Evolutionary conservation across 495 filamentous ascomycete genomes (phyloP), one percentile per base, ranked within the genome.

Genomic region (Penicillium coffeae): DNA sequence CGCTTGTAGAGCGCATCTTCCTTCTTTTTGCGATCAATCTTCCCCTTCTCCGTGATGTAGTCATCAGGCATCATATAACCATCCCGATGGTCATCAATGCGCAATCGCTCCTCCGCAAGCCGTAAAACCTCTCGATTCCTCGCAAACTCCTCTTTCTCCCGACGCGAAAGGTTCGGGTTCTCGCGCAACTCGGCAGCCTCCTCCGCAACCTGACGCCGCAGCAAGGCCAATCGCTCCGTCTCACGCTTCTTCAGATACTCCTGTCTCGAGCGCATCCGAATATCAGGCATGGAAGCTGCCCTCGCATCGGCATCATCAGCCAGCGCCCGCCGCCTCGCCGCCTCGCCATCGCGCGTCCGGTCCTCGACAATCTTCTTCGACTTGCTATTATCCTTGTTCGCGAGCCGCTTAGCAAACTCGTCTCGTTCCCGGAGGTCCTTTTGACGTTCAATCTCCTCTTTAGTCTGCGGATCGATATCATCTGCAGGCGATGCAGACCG

Each of bases 41-140:
- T 91, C 20, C 88, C 89, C 68, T 90, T 87, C 66, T 94, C 92
- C 1, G 87, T 93, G 48, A 92, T 94, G 55, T 95, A 95, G 60
- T 96, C 90, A 46, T 95, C 90, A 0, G 93, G 92, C 69, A 98
- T 83, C 66, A 86, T 85, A 64, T 96, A 97, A 4, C 93, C 93
- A 74, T 96, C 91, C 14, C 86, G 81, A 58, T 95, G 81, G 55
- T 97, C 92, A 63, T 96, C 92, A 50, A 97, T 93, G 20, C 81
- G 78, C 21, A 91, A 69, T 33, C 93, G 77, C 66, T 95, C 90
- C 70, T 96, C 90, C 0, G 94, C 92, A 34, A 97, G 78, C 15
- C 85, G 77, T 15, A 97, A 76, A 18, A 93, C 79, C 66, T 97
- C 88, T 34, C 88, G 77, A 58, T 97, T 97, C 47, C 89, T 85